phyloP scores from a whole-genome alignment of 2,329 filamentous ascomycete species.

The Magnaporthiopsis incrustans region DNA sequence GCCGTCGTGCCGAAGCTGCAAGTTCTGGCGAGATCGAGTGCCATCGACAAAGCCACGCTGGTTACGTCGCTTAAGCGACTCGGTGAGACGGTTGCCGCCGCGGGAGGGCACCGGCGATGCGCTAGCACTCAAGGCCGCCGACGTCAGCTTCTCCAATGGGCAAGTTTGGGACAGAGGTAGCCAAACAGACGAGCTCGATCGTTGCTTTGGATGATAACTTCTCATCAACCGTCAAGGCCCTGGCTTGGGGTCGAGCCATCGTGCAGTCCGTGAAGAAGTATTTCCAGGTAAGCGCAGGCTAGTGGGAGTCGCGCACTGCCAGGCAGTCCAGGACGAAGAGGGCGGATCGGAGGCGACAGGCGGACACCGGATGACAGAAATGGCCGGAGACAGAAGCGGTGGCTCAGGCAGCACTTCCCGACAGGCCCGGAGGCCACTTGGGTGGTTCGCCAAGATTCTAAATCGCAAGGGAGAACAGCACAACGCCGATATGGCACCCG shows the following conservation, averaged over 20 bases:
- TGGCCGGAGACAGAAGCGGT: too few species aligned
- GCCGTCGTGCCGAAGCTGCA: slow-evolving; percentile 39
- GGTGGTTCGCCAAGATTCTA: too few species aligned
- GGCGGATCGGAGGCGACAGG: too few species aligned
- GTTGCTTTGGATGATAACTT: slow-evolving; percentile 57
- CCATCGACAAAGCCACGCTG: slow-evolving; percentile 43
- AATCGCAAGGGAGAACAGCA: too few species aligned
- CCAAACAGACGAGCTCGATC: slow-evolving; percentile 50
- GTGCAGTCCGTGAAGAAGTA: slow-evolving; percentile 56
- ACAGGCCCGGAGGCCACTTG: too few species aligned
- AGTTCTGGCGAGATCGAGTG: slow-evolving; percentile 42
- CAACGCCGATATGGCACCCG: too few species aligned
- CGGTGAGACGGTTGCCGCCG: slow-evolving; percentile 37
- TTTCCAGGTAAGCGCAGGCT: slow-evolving; percentile 26
- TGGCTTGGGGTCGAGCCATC: slow-evolving; percentile 54
- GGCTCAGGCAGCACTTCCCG: too few species aligned
- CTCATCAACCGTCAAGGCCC: slow-evolving; percentile 48
- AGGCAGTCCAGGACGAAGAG: too few species aligned
- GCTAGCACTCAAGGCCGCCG: slow-evolving; percentile 50
- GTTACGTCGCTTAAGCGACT: slow-evolving; percentile 34
- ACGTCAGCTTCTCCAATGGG: slow-evolving; percentile 58
- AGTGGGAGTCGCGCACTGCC: too few species aligned
- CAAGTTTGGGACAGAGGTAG: slow-evolving; percentile 52
- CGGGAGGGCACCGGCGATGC: slow-evolving; percentile 57
- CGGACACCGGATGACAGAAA: too few species aligned